Conservation (phyloP, 257 asterid species). For the Verbena officinalis region DNA sequence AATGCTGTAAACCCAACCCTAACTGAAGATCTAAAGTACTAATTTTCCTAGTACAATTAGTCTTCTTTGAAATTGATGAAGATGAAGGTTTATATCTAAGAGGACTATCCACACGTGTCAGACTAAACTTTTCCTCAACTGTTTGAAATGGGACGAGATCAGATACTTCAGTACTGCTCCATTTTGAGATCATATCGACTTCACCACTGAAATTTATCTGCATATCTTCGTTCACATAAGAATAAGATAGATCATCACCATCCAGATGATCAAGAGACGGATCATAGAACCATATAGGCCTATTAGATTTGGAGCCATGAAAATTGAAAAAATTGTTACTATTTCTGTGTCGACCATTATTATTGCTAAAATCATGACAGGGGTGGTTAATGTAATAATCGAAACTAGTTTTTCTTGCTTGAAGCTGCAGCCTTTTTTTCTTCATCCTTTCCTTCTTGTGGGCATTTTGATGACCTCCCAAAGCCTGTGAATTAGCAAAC, state of each 20-base stretch:
- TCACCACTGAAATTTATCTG: slow-evolving; percentile 51
- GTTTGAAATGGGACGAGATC: slow-evolving; percentile 8
- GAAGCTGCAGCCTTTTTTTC: slow-evolving; percentile 57
- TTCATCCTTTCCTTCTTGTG: slow-evolving; percentile 77
- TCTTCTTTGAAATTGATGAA: slow-evolving; percentile 37
- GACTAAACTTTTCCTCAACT: slow-evolving; percentile 39
- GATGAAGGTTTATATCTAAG: slow-evolving; percentile 20
- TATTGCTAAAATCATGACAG: background rate
- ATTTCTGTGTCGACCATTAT: background rate
- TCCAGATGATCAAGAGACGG: too few relatives aligned
- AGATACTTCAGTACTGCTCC: slow-evolving; percentile 22
- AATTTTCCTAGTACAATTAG: slow-evolving; percentile 33
- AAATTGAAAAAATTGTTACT: slow-evolving; percentile 14
- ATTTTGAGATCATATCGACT: slow-evolving; percentile 2
- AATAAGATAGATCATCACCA: slow-evolving; percentile 29
- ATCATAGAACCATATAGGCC: slow-evolving; percentile 41
- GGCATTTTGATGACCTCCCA: slow-evolving; percentile 95
- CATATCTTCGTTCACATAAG: slow-evolving; percentile 39
- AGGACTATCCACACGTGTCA: slow-evolving; percentile 34
- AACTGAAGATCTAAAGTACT: slow-evolving; percentile 58
- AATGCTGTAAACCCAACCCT: slow-evolving; percentile 50
- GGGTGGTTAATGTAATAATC: slow-evolving; percentile 49
- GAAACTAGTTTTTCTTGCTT: slow-evolving; percentile 56
- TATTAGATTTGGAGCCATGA: slow-evolving; percentile 1
- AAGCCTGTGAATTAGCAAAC: slow-evolving; percentile 78